Conservation (phyloP, 257 asterid genomes). For the Avicennia marina region DNA sequence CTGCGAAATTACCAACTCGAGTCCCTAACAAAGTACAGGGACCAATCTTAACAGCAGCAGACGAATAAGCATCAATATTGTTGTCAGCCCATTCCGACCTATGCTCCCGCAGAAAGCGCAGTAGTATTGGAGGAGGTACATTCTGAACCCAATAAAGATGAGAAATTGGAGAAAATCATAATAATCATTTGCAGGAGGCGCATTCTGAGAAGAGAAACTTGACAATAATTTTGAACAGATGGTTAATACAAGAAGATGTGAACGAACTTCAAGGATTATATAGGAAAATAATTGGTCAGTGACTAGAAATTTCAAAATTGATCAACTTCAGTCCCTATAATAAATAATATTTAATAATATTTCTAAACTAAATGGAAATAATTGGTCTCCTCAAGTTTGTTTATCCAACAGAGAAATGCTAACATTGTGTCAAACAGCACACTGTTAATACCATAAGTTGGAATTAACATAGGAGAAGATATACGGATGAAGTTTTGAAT, state of each 20-base stretch:
- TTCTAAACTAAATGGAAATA: background rate
- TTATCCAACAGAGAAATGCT: background rate
- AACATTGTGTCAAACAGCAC: background rate
- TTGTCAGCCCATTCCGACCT: conserved; percentile 96
- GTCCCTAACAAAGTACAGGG: conserved; percentile 65
- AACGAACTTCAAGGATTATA: background rate
- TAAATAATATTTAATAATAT: background rate
- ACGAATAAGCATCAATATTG: conserved; percentile 71
- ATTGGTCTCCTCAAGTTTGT: background rate
- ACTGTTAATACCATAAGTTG: too few relatives aligned
- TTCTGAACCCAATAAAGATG: conserved; percentile 40
- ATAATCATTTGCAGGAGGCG: too few relatives aligned
- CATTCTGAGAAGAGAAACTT: too few relatives aligned
- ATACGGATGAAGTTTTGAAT: background rate
- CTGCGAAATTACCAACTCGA: conserved; percentile 65
- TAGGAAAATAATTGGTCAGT: background rate
- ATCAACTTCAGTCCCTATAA: background rate
- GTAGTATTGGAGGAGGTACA: conserved; percentile 90
- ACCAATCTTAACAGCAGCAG: conserved; percentile 77
- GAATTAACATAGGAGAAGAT: too few relatives aligned
- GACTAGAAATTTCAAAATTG: background rate
- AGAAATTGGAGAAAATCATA: background rate
- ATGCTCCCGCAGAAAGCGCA: conserved; percentile 79
- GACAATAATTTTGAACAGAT: background rate
- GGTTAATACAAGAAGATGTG: background rate